Conservation (phyloP, 2,329 filamentous ascomycete genomes). For the Curvularia eragrostidis region DNA sequence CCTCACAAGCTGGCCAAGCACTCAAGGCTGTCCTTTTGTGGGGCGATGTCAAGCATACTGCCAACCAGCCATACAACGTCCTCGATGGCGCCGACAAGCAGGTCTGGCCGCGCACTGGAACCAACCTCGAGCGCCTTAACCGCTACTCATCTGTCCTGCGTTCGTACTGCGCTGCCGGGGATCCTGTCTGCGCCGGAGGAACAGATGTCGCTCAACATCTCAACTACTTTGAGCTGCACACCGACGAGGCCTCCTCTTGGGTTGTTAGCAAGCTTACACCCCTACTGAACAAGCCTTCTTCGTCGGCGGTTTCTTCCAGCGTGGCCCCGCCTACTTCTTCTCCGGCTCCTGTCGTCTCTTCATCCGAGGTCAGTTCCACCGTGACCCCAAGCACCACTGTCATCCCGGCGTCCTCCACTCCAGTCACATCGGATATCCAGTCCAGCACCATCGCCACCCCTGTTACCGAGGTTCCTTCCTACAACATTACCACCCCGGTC, state of each 20-base stretch:
- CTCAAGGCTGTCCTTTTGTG: constrained; percentile 14
- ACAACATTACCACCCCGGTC: constrained; percentile 4
- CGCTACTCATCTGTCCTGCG: constrained; percentile 8
- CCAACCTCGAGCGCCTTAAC: constrained; percentile 11
- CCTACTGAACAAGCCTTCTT: constrained; percentile 8
- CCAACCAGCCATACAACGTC: constrained; percentile 14
- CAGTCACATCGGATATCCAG: background rate
- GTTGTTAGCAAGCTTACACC: constrained; percentile 13
- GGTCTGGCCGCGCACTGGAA: constrained; percentile 12
- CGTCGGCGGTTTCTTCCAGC: constrained; percentile 4
- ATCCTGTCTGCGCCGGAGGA: constrained; percentile 11
- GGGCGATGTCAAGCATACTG: constrained; percentile 16
- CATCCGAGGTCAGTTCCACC: constrained; percentile 1
- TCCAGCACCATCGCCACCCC: background rate
- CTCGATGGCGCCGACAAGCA: constrained; percentile 16
- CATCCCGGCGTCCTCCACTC: background rate
- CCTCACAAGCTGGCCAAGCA: constrained; percentile 8
- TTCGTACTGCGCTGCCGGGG: constrained; percentile 15
- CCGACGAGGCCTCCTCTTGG: constrained; percentile 12
- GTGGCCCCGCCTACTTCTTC: background rate
- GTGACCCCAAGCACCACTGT: constrained; percentile 3
- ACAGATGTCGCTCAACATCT: constrained; percentile 2
- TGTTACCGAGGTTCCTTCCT: constrained; percentile 5
- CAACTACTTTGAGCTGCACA: constrained; percentile 15
- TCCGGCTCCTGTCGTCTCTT: background rate